Base-by-base conservation (phyloP, 306 rosid species). In the Gastrolobium bilobum region DNA sequence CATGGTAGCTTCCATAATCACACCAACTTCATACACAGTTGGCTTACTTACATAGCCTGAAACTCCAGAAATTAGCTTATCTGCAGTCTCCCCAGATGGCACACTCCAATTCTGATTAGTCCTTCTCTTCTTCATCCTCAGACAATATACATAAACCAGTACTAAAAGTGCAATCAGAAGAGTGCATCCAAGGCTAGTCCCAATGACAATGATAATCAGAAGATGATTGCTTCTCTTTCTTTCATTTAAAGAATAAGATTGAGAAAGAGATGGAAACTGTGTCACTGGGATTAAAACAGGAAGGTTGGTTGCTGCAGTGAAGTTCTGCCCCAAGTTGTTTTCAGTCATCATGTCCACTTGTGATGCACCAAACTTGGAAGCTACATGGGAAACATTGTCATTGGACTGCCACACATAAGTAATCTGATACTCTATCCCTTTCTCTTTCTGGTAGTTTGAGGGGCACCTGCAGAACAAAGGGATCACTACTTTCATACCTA, bases 391-490 rank as follows among this genome's bases (percentile, higher is more conserved):
- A 40, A 89, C 77, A 75, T 85, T 81, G 67, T 89, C 96, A 42
- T 3, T 53, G 10, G 84, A 81, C 42, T 86, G 91, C 97, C 94
- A 92, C 10, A 86, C 70, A 70, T 88, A 88, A 5, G 94, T 87
- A 30, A 89, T 84, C n/a, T 86, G 73, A 75, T 64, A 40, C 10
- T 80, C 50, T 26, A 82, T 75, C 67, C 85, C 76, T 4, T 83
- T 81, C 10, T 73, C 54, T 0, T 37, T 7, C 0, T 72, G 76
- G 10, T 46, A 59, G 39, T 80, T 75, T 2, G 92, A 89, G 52
- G 92, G 90, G 79, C 92, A 92, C 8, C 66, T 81, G 13, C 96
- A 92, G 79, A 82, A 82, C 86, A 89, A 84, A 79, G 96, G 96
- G 60, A 90, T 80, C 6, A 63, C 73, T 37, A 90, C 81, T 64